Conservation (phyloP, 345 rosid genomes). For the Pseudoturritis turrita region DNA sequence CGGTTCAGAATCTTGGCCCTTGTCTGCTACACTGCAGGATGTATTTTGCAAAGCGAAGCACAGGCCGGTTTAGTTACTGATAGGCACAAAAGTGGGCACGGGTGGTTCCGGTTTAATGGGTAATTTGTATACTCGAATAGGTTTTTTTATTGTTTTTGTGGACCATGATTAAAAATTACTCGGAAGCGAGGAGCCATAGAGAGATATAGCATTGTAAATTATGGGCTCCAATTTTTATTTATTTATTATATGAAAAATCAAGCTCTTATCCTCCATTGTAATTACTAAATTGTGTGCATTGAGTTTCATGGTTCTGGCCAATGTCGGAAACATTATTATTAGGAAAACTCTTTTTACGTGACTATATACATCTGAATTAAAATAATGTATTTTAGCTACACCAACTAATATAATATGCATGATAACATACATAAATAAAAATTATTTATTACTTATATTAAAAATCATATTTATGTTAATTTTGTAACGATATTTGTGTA, state of each 20-base stretch:
- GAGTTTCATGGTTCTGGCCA: background rate
- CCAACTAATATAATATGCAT: no score
- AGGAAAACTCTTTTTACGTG: no score
- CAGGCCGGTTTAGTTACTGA: slow-evolving; percentile 16
- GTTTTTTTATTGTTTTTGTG: background rate
- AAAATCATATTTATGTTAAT: no score
- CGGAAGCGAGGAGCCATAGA: slow-evolving; percentile 21
- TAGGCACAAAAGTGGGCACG: slow-evolving; percentile 19
- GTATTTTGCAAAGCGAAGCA: slow-evolving; percentile 28
- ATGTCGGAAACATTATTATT: background rate
- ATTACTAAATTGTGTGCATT: background rate
- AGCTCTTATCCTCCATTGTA: slow-evolving; percentile 6
- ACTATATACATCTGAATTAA: no score
- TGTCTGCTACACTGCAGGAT: slow-evolving; percentile 22
- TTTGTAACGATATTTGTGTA: no score
- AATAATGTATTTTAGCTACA: no score
- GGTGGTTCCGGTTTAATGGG: slow-evolving; percentile 18
- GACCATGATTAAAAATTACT: slow-evolving; percentile 2
- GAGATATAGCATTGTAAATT: slow-evolving; percentile 25
- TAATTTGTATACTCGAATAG: slow-evolving; percentile 32
- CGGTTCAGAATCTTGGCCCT: slow-evolving; percentile 22
- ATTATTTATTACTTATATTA: no score
- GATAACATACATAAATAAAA: no score
- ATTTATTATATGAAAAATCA: slow-evolving; percentile 1
- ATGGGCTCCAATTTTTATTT: slow-evolving; percentile 23